Base-by-base conservation (phyloP, 345 rosid genomes). In the Murraya paniculata region DNA sequence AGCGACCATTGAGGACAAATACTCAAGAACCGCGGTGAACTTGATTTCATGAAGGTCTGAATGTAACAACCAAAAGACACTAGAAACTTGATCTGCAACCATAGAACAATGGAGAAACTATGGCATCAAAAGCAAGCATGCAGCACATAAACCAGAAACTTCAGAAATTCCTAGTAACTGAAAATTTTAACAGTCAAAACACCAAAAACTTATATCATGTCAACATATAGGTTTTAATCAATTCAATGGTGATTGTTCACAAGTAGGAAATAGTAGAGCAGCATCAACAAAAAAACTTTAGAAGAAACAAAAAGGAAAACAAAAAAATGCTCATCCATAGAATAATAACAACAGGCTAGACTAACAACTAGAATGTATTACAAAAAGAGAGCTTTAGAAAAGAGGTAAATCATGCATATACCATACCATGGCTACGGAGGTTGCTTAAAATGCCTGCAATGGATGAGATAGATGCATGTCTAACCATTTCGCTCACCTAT, bases 361-460 rank as follows among this genome's bases (percentile, higher is more conserved):
- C 18, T 9, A 64, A 64, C 53, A 30, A 28, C 10, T 50, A 39
- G 60, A 64, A 65, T 58, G 30, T 9, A 50, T 4, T 31, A 50
- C 14, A 69, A 61, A 45, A 35, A 22, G 19, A 22, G 8, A 30
- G 71, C n/a, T 24, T n/a, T 72, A 60, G 28, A 24, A 59, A 30
- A 66, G 16, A 66, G 11, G 7, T 56, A 78, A 78, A 71, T 48
- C 58, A 41, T 9, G 35, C 6, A 79, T 55, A 33, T 87, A 94
- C 97, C 98, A 33, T 87, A 94, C 97, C 98, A 73, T 91, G 88
- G 84, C 93, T 90, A 69, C 97, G 93, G 70, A 92, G 91, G 82
- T 90, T 89, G 81, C 90, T 89, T 68, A 94, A 57, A 55, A 91
- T 83, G 68, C 84, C 85, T 65, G 95, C 91, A 84, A 90, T 87